These are phyloP conservation scores for Chlorociboria aeruginascens DNA, from an alignment of 495 filamentous ascomycete species.

Conservation along the genomic window DNA sequence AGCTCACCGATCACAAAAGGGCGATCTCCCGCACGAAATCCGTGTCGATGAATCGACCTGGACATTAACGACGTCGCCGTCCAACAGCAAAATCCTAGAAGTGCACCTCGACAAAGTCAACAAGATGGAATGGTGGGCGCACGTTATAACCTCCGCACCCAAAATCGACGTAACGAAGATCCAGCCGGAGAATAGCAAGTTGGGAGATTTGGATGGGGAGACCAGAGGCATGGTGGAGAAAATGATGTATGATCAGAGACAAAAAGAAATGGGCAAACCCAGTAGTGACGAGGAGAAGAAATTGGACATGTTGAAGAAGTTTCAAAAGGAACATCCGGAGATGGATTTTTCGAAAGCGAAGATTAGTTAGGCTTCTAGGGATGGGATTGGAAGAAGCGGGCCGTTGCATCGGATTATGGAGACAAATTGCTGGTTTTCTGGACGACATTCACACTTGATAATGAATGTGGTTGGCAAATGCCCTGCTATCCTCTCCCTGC, in stretches of 20 bases:
- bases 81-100: constrained; percentile 59
- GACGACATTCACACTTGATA: neutral
- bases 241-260: constrained; percentile 99
- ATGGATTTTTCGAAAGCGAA: constrained; percentile 77
- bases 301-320: constrained; percentile 81
- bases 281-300: constrained; percentile 90
- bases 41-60: constrained; percentile 80
- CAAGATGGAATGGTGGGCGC: constrained; percentile 97
- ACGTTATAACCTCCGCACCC: constrained; percentile 72
- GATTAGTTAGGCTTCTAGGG: constrained; percentile 30
- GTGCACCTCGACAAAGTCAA: constrained; percentile 94
- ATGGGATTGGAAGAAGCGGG: neutral
- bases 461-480: too few relatives aligned
- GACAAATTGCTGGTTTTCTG: neutral
- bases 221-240: constrained; percentile 99
- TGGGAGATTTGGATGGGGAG: constrained; percentile 89
- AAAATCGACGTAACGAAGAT: constrained; percentile 94
- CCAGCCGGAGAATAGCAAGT: constrained; percentile 77
- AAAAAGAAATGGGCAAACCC: constrained; percentile 86
- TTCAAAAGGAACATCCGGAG: constrained; percentile 54
- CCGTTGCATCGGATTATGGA: neutral
- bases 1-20: constrained; percentile 35
- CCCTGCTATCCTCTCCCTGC: too few relatives aligned
- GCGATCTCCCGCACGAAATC: constrained; percentile 71
- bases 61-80: constrained; percentile 65